Conservation (phyloP, 2,329 filamentous ascomycete species). For the Cadophora sp. region DNA sequence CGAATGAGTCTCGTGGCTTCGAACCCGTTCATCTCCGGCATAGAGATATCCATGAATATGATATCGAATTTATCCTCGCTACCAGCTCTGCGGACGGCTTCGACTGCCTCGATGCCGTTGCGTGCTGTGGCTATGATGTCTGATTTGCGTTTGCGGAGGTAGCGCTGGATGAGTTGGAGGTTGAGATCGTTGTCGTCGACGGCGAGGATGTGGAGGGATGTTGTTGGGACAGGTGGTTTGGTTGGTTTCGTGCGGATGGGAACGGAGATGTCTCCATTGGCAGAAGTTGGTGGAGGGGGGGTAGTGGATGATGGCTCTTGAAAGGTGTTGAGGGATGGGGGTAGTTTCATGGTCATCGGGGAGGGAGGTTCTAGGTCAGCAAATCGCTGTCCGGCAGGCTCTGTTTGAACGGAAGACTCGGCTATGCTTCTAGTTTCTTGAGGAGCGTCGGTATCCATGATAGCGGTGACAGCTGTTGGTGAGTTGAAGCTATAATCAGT, state of each 20-base stretch:
- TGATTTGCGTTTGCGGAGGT: constrained; percentile 48
- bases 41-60: constrained; percentile 61
- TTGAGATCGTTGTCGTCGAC: constrained; percentile 52
- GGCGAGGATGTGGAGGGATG: constrained; percentile 42
- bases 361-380: neutral
- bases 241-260: neutral
- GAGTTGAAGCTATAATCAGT: constrained; percentile 36
- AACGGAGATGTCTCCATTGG: neutral
- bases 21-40: constrained; percentile 61
- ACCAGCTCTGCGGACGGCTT: constrained; percentile 45
- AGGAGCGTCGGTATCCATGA: neutral
- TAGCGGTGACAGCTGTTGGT: neutral
- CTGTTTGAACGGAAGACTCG: neutral
- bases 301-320: neutral
- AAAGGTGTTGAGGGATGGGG: neutral
- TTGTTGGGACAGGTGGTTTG: neutral
- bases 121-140: constrained; percentile 49
- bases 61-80: constrained; percentile 46
- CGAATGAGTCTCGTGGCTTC: constrained; percentile 56
- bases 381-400: neutral
- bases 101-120: constrained; percentile 55
- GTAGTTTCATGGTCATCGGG: neutral
- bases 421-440: neutral
- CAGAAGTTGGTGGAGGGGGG: neutral
- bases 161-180: constrained; percentile 47